A percentile compares a stretch with the other conserved stretches of the same genome.
Evolutionary conservation across 495 filamentous ascomycete species (phyloP).

Genomic region (Rhizodiscina lignyota): DNA sequence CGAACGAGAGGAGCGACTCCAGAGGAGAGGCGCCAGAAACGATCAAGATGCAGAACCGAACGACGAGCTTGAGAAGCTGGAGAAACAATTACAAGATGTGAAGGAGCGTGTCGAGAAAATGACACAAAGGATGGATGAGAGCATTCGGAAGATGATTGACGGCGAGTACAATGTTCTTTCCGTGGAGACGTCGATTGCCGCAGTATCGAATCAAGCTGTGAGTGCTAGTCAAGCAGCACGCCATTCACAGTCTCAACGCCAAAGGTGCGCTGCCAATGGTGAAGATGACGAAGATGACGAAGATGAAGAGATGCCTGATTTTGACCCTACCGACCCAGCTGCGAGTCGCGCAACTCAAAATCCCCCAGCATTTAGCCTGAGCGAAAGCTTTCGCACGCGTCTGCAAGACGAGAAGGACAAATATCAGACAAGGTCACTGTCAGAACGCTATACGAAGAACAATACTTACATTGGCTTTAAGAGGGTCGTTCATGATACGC

Average conservation of each 20-base stretch:
- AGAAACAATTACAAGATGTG: slow-evolving; percentile 10
- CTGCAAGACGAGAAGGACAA: slow-evolving; percentile 14
- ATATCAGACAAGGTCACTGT: slow-evolving; percentile 15
- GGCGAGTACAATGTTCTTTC: slow-evolving; percentile 8
- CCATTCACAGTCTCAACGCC: slow-evolving; percentile 3
- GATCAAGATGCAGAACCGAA: slow-evolving; percentile 8
- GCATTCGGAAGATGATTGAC: slow-evolving; percentile 22
- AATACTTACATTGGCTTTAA: slow-evolving; percentile 72
- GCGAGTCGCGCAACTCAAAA: slow-evolving; percentile 7
- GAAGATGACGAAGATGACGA: slow-evolving; percentile 6
- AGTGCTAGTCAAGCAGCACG: not conserved
- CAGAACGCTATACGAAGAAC: slow-evolving; percentile 44
- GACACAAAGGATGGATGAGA: slow-evolving; percentile 21
- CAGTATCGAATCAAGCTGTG: not conserved
- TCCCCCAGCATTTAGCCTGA: slow-evolving; percentile 3
- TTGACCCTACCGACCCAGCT: slow-evolving; percentile 6
- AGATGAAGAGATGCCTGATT: slow-evolving; percentile 8
- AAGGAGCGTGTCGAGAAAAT: slow-evolving; percentile 16
- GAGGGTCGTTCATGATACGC: slow-evolving; percentile 57
- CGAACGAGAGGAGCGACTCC: slow-evolving; percentile 5
- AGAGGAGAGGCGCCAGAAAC: slow-evolving; percentile 5
- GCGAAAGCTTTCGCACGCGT: slow-evolving; percentile 12
- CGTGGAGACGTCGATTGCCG: slow-evolving; percentile 8
- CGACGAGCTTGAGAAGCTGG: slow-evolving; percentile 9
- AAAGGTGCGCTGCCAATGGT: slow-evolving; percentile 1